These are phyloP conservation scores for Paraphaeosphaeria minitans DNA, from an alignment of 2,329 filamentous ascomycete species.

Conservation along the genomic window DNA sequence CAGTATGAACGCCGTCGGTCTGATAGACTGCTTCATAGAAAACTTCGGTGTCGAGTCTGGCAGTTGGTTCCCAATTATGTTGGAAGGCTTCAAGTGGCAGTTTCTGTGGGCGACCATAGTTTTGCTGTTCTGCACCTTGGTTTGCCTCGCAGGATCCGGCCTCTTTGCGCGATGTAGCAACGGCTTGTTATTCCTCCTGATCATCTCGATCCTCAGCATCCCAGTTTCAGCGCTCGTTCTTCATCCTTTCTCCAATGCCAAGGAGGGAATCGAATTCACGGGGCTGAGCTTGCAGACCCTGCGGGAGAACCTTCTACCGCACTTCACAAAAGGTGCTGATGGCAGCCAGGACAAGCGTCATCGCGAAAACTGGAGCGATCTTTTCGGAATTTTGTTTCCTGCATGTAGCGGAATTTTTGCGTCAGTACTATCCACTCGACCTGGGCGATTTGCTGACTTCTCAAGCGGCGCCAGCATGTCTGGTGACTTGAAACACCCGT, in stretches of 20 bases:
- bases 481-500: slow-evolving; percentile 37
- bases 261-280: slow-evolving; percentile 74
- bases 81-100: slow-evolving; percentile 74
- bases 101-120: slow-evolving; percentile 78
- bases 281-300: slow-evolving; percentile 75
- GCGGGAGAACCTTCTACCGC: slow-evolving; percentile 73
- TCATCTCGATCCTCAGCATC: slow-evolving; percentile 78
- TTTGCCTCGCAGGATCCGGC: slow-evolving; percentile 79
- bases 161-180: slow-evolving; percentile 83
- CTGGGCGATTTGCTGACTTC: slow-evolving; percentile 43
- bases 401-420: slow-evolving; percentile 66
- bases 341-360: slow-evolving; percentile 67
- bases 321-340: slow-evolving; percentile 65
- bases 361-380: slow-evolving; percentile 73
- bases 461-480: slow-evolving; percentile 82
- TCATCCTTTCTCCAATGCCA: slow-evolving; percentile 68
- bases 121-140: slow-evolving; percentile 70
- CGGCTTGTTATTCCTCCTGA: slow-evolving; percentile 71
- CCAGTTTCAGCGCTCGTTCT: slow-evolving; percentile 75
- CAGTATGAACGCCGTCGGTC: slow-evolving; percentile 83
- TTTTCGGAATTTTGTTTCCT: slow-evolving; percentile 87
- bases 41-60: slow-evolving; percentile 69
- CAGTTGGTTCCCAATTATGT: slow-evolving; percentile 64
- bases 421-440: slow-evolving; percentile 40
- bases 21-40: slow-evolving; percentile 80